phyloP scores from a whole-genome alignment of 1,284 basidiomycete species.

The Heterobasidion occidentale region DNA sequence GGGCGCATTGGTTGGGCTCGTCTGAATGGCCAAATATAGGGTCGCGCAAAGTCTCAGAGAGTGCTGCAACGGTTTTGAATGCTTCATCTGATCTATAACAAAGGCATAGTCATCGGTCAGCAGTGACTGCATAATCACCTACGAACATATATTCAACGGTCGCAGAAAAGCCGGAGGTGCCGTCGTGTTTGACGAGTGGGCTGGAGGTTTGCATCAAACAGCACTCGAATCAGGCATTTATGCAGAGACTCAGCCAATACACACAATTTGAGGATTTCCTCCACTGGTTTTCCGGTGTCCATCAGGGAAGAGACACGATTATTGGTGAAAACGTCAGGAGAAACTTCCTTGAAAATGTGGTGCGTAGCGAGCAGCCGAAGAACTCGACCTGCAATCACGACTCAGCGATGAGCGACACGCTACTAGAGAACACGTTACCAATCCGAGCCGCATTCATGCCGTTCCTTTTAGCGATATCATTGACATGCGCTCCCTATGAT shows the following conservation, averaged over 20 bases:
- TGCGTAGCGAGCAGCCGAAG: slow-evolving; percentile 20
- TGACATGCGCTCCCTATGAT: slow-evolving; percentile 15
- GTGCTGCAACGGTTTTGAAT: slow-evolving; percentile 17
- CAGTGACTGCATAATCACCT: not conserved
- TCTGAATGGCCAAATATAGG: not conserved
- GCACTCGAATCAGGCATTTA: not conserved
- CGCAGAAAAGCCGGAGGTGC: slow-evolving; percentile 17
- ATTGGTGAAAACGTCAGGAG: slow-evolving; percentile 23
- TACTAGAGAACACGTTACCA: slow-evolving; percentile 1
- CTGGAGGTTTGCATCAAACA: not conserved
- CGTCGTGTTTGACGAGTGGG: slow-evolving; percentile 16
- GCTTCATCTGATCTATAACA: slow-evolving; percentile 16
- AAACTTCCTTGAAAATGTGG: slow-evolving; percentile 20
- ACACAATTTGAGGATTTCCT: slow-evolving; percentile 7
- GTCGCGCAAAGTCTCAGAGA: slow-evolving; percentile 18
- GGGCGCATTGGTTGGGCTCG: slow-evolving; percentile 12
- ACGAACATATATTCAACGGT: slow-evolving; percentile 17
- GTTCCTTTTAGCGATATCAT: slow-evolving; percentile 14
- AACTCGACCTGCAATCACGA: slow-evolving; percentile 14
- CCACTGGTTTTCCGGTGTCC: slow-evolving; percentile 19
- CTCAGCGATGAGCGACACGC: not conserved
- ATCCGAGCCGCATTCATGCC: slow-evolving; percentile 9
- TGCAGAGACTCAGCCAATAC: not conserved
- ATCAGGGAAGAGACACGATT: slow-evolving; percentile 21
- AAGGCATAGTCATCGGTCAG: not conserved